phyloP scores from a whole-genome alignment of 2,329 filamentous ascomycete genomes.

The Aspergillus tubingensis region DNA sequence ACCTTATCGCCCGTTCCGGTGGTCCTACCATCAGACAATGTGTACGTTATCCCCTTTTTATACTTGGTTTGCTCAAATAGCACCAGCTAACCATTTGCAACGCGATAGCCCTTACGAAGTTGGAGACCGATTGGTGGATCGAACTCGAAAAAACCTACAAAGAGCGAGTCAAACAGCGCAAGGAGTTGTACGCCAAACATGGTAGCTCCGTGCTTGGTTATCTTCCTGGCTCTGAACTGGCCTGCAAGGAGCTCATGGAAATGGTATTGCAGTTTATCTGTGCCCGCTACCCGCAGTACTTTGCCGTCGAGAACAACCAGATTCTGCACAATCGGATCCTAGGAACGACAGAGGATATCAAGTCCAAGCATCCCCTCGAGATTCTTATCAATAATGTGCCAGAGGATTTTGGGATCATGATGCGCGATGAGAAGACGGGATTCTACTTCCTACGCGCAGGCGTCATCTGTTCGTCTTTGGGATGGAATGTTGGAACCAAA shows the following conservation, averaged over 20 bases:
- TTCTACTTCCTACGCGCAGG: constrained; percentile 75
- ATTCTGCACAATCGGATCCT: constrained; percentile 71
- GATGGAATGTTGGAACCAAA: constrained; percentile 76
- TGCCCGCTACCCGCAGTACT: constrained; percentile 74
- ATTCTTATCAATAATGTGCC: constrained; percentile 76
- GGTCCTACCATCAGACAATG: constrained; percentile 90
- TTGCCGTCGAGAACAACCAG: constrained; percentile 58
- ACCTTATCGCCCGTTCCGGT: constrained; percentile 79
- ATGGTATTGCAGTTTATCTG: constrained; percentile 80
- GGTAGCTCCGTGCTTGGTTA: constrained; percentile 65
- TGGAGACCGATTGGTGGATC: constrained; percentile 86
- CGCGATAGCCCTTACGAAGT: constrained; percentile 67
- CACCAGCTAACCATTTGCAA: not conserved
- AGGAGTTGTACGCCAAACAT: constrained; percentile 64
- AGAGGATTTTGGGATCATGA: constrained; percentile 78
- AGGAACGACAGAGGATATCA: constrained; percentile 62
- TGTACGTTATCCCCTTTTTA: constrained; percentile 56
- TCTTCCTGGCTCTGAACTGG: constrained; percentile 74
- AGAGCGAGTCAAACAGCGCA: constrained; percentile 67
- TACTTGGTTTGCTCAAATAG: too few species aligned
- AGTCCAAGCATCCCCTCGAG: constrained; percentile 63
- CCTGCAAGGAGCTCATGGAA: constrained; percentile 85
- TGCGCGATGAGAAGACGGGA: constrained; percentile 70
- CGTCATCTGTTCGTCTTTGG: constrained; percentile 74
- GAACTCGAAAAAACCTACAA: constrained; percentile 77